Conservation (phyloP, 805 yeast genomes). For the Ogataea siamensis region DNA sequence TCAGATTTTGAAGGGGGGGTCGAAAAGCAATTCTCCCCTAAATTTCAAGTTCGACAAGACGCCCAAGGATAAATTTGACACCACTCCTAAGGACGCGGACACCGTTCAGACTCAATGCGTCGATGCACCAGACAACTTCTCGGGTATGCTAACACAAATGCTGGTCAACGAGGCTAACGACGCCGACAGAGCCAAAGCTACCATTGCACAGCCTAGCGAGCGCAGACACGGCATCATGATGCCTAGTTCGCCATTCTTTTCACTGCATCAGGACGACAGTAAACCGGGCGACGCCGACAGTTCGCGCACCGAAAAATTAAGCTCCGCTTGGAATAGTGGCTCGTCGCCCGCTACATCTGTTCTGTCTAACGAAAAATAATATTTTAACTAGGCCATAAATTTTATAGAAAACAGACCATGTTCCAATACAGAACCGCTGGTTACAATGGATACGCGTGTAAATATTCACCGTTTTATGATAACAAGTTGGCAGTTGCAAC, state of each 20-base stretch:
- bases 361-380: slow-evolving; percentile 16
- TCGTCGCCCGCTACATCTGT: slow-evolving; percentile 32
- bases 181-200: slow-evolving; percentile 1
- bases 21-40: slow-evolving; percentile 18
- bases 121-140: slow-evolving; percentile 16
- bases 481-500: slow-evolving; percentile 87
- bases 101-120: slow-evolving; percentile 28
- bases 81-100: slow-evolving; percentile 29
- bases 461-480: slow-evolving; percentile 90
- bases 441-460: slow-evolving; percentile 81
- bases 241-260: slow-evolving; percentile 36
- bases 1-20: slow-evolving; percentile 20
- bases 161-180: slow-evolving; percentile 9
- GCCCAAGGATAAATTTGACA: slow-evolving; percentile 28
- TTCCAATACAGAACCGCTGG: slow-evolving; percentile 72
- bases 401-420: slow-evolving; percentile 43
- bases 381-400: slow-evolving; percentile 5
- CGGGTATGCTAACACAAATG: slow-evolving; percentile 9
- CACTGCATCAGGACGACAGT: slow-evolving; percentile 16
- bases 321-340: slow-evolving; percentile 25
- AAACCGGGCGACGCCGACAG: slow-evolving; percentile 19
- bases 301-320: slow-evolving; percentile 22
- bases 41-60: slow-evolving; percentile 30
- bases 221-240: slow-evolving; percentile 23
- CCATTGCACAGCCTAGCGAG: slow-evolving; percentile 4